phyloP scores from a whole-genome alignment of 2,329 filamentous ascomycete genomes.

The Diaporthe citri region DNA sequence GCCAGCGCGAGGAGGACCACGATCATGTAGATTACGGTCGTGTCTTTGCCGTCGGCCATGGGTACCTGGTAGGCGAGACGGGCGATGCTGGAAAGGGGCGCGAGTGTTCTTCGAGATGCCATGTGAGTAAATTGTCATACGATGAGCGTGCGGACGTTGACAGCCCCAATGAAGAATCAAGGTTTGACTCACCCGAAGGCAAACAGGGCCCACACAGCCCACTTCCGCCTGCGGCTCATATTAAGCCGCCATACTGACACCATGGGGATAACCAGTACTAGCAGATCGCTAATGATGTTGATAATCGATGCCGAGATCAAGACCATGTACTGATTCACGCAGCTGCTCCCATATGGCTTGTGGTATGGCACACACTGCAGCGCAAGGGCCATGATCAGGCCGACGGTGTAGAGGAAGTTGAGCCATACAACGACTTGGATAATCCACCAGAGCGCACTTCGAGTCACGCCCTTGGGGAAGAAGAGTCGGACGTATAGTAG shows the following conservation, averaged over 20 bases:
- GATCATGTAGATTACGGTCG: constrained; percentile 45
- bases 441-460: constrained; percentile 42
- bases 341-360: constrained; percentile 44
- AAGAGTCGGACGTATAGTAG: constrained; percentile 59
- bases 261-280: constrained; percentile 47
- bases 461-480: constrained; percentile 59
- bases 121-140: too few relatives aligned
- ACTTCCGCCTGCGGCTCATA: constrained; percentile 46
- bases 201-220: constrained; percentile 48
- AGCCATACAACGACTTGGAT: constrained; percentile 44
- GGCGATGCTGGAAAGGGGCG: constrained; percentile 45
- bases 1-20: constrained; percentile 43
- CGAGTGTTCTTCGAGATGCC: constrained; percentile 38
- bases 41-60: constrained; percentile 40
- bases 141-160: too few relatives aligned
- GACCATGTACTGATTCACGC: constrained; percentile 44
- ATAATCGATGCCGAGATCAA: constrained; percentile 44
- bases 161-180: too few relatives aligned
- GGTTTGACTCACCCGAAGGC: constrained; percentile 43
- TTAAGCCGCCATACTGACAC: constrained; percentile 48
- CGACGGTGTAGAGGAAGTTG: constrained; percentile 45
- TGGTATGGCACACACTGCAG: constrained; percentile 44
- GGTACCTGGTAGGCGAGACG: constrained; percentile 45
- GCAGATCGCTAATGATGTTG: constrained; percentile 47
- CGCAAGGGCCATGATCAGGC: constrained; percentile 44